Conservation (phyloP, 345 rosid species). For the Brassica cretica region DNA sequence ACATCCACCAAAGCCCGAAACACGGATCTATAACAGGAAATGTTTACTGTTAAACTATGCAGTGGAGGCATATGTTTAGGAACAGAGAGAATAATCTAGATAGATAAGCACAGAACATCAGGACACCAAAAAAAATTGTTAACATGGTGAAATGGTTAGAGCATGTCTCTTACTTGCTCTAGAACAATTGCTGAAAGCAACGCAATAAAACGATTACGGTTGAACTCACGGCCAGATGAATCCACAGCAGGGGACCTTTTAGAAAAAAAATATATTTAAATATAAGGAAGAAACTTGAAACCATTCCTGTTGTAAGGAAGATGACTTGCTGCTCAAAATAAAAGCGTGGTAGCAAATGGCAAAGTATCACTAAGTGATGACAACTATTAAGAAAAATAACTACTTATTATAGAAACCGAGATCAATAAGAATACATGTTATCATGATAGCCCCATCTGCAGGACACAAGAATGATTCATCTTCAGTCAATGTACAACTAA, state of each 20-base stretch:
- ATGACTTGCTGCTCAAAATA: constrained; percentile 80
- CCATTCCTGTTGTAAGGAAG: constrained; percentile 98
- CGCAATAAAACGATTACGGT: constrained; percentile 58
- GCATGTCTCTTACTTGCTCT: constrained; percentile 69
- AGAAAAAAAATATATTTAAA: too few relatives aligned
- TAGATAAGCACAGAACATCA: constrained; percentile 3
- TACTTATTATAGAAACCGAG: constrained; percentile 3
- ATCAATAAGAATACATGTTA: constrained; percentile 59
- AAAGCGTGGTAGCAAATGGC: constrained; percentile 9
- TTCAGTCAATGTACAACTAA: constrained; percentile 82
- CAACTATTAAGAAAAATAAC: background rate
- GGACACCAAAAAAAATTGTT: background rate
- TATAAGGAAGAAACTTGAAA: constrained; percentile 74
- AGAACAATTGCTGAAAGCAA: constrained; percentile 90
- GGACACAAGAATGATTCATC: constrained; percentile 74
- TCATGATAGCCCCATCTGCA: constrained; percentile 96
- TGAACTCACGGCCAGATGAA: constrained; percentile 54
- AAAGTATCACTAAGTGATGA: background rate
- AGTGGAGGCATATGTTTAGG: background rate
- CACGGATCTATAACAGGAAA: constrained; percentile 67
- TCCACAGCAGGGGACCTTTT: constrained; percentile 98
- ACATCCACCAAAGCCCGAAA: constrained; percentile 95
- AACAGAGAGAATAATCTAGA: constrained; percentile 38
- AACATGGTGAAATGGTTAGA: constrained; percentile 7
- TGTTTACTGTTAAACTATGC: background rate